Percentiles rank a stretch among this genome's conserved stretches.
Evolutionary conservation across 306 rosid genomes (phyloP).

Genomic region (Quillaja saponaria): DNA sequence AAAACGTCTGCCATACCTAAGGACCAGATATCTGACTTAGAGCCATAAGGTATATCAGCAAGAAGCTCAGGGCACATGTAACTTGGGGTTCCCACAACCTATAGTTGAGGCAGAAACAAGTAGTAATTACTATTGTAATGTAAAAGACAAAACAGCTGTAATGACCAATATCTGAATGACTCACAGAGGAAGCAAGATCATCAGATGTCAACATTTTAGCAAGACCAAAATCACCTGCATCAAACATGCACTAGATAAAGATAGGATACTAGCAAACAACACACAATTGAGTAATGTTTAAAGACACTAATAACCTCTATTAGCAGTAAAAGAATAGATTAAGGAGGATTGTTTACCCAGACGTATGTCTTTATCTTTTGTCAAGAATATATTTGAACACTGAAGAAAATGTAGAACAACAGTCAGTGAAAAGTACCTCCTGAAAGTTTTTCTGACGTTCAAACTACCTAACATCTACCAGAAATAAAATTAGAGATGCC

Average conservation of each 20-base stretch:
- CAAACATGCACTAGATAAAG: too few species aligned
- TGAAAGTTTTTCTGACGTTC: constrained; percentile 11
- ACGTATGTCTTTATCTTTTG: constrained; percentile 90
- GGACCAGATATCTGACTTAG: constrained; percentile 99
- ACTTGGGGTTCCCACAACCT: constrained; percentile 99
- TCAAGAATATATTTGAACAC: constrained; percentile 99
- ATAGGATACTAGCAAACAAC: too few species aligned
- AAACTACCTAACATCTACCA: too few species aligned
- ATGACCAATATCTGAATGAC: constrained; percentile 34
- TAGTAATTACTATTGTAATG: constrained; percentile 2
- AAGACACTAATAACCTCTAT: constrained; percentile 37
- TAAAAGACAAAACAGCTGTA: constrained; percentile 5
- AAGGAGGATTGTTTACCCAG: too few species aligned
- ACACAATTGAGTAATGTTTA: too few species aligned
- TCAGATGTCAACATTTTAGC: constrained; percentile 96
- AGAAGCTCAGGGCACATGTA: constrained; percentile 99
- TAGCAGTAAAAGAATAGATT: too few species aligned
- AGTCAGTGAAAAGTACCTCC: constrained; percentile 38
- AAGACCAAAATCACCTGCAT: constrained; percentile 96
- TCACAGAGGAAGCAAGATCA: constrained; percentile 97
- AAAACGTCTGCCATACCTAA: too few species aligned
- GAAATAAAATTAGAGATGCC: constrained; percentile 18
- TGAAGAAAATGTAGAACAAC: constrained; percentile 43
- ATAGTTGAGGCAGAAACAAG: constrained; percentile 38
- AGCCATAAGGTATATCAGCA: constrained; percentile 98